Conservation (phyloP, 306 rosid genomes). For the Medicago arabica region DNA sequence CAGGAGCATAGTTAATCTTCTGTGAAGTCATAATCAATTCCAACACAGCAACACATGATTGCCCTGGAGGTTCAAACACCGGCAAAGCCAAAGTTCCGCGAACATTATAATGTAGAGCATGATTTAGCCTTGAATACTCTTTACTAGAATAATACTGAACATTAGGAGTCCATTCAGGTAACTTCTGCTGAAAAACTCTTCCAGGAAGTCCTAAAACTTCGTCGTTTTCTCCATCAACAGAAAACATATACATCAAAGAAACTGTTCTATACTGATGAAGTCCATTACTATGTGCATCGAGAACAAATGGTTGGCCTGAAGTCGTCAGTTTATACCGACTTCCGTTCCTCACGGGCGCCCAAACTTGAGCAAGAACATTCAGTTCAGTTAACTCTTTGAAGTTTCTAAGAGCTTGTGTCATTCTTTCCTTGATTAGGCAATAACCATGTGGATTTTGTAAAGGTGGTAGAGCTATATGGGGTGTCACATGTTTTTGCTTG, state of each 20-base stretch:
- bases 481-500: slow-evolving; percentile 41
- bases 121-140: slow-evolving; percentile 77
- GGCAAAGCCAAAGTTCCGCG: slow-evolving; percentile 89
- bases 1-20: slow-evolving; percentile 84
- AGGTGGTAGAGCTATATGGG: slow-evolving; percentile 43
- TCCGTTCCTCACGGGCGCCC: slow-evolving; percentile 82
- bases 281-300: slow-evolving; percentile 70
- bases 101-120: slow-evolving; percentile 81
- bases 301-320: slow-evolving; percentile 87
- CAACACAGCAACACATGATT: slow-evolving; percentile 80
- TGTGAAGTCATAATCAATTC: slow-evolving; percentile 86
- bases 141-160: slow-evolving; percentile 79
- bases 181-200: slow-evolving; percentile 76
- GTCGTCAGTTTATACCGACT: slow-evolving; percentile 69
- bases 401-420: slow-evolving; percentile 81
- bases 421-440: slow-evolving; percentile 74
- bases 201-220: slow-evolving; percentile 80
- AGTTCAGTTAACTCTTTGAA: slow-evolving; percentile 75
- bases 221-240: slow-evolving; percentile 68
- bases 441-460: slow-evolving; percentile 56
- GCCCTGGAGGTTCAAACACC: slow-evolving; percentile 73
- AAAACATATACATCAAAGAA: slow-evolving; percentile 64
- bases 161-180: slow-evolving; percentile 94
- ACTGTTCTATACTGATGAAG: slow-evolving; percentile 79
- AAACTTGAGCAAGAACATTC: slow-evolving; percentile 83